Base-by-base conservation (phyloP, 768 basidiomycete species). In the Boletus rex-veris region DNA sequence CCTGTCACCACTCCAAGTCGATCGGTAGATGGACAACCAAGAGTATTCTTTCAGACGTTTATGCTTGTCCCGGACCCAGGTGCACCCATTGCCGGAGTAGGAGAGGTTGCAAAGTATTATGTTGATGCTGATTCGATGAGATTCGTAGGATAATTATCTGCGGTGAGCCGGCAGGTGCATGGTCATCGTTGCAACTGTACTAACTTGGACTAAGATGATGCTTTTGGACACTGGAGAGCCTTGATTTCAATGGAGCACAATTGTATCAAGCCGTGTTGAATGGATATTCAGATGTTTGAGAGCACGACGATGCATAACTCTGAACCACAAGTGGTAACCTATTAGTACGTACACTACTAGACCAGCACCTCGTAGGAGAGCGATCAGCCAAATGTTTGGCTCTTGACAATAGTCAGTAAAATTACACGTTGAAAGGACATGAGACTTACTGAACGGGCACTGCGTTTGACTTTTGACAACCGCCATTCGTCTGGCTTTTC, bases 401-500 rank as follows among this genome's bases (percentile, higher is more conserved):
- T 90, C 85, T 87, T 71, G 28, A 40, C 1, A 49, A 14, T 36
- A 44, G 57, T 67, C 48, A 70, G 64, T 45, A 26, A 36, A 21
- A 3, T 36, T 26, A 43, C 24, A 44, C 31, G 30, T 9, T n/a
- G 49, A 45, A 43, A 52, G 50, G 15, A 43, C 46, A 40, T 75
- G 71, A 42, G 68, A 60, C 71, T 44, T 46, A 86, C 84, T 45
- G 92, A 93, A 54, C 92, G 84, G 19, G 92, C 90, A 66, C 89
- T 92, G 58, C 91, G 77, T 75, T 93, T 94, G 78, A 94, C 80
- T 68, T 94, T 94, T 14, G 91, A 94, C 69, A 94, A 71, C 48
- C 94, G 81, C 96, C 95, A 98, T 68, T 94, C 91, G 72, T 93
- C 92, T 33, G 90, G 84, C 66, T 92, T 92, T 76, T 94, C 92